Conservation (phyloP, 805 yeast genomes). For the Metschnikowia gelsemii region DNA sequence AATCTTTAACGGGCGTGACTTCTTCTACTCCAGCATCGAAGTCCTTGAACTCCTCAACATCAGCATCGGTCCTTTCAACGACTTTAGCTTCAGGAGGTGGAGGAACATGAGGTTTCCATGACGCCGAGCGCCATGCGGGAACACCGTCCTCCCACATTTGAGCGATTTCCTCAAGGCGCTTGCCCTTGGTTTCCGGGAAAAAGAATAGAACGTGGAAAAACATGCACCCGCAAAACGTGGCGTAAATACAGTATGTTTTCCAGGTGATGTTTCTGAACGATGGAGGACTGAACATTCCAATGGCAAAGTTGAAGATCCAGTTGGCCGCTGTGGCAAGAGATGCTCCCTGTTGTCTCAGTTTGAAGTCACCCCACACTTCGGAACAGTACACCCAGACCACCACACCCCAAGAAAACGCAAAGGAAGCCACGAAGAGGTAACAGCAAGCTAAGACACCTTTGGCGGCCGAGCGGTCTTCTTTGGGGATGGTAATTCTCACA, state of each 20-base stretch:
- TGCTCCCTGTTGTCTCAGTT: slow-evolving; percentile 65
- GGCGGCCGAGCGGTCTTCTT: slow-evolving; percentile 17
- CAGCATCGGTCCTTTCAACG: slow-evolving; percentile 35
- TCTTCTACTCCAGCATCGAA: too few relatives aligned
- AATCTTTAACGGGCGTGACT: too few relatives aligned
- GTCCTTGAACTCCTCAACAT: slow-evolving; percentile 22
- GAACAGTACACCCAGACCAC: slow-evolving; percentile 61
- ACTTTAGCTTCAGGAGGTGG: slow-evolving; percentile 39
- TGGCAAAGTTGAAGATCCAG: slow-evolving; percentile 68
- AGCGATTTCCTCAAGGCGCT: slow-evolving; percentile 57
- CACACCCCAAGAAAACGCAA: slow-evolving; percentile 23
- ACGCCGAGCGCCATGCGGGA: slow-evolving; percentile 43
- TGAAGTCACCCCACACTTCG: slow-evolving; percentile 58
- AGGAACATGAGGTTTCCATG: slow-evolving; percentile 42
- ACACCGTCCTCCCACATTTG: slow-evolving; percentile 45
- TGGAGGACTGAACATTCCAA: slow-evolving; percentile 66
- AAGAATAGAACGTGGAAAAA: slow-evolving; percentile 48
- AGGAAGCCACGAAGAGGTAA: slow-evolving; percentile 21
- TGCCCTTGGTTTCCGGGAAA: slow-evolving; percentile 64
- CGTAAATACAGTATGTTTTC: slow-evolving; percentile 59
- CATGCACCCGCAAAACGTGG: slow-evolving; percentile 50
- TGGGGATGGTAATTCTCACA: slow-evolving; percentile 20
- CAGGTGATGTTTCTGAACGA: slow-evolving; percentile 55
- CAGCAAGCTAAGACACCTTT: slow-evolving; percentile 23
- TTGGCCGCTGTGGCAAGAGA: slow-evolving; percentile 67